Base-by-base conservation (phyloP, 2,329 filamentous ascomycete genomes). In the Aureobasidium sp. region DNA sequence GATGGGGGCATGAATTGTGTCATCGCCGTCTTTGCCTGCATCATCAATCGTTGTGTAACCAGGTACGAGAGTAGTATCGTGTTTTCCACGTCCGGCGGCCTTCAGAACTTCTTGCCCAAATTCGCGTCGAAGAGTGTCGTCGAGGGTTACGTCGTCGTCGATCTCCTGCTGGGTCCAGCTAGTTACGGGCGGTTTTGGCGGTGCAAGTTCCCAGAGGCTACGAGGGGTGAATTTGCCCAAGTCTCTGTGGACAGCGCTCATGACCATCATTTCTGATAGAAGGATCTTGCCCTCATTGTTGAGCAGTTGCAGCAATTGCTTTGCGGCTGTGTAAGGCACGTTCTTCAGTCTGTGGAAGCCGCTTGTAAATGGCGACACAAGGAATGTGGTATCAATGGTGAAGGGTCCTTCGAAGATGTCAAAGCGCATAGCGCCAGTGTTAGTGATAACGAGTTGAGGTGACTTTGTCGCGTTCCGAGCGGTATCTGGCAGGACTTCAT, bases 41-140 rank as follows among this genome's bases (percentile, higher is more conserved):
- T 96, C 93, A 70, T 99, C 94, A 61, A 81, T 81, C 12, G 94
- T 99, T 0, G 90, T 97, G 77, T 97, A 97, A 1, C 94, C 94
- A 0, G 86, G 87, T n/a, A 82, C 79, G 0, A 88, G 76, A 5
- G 59, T 32, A 3, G 37, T 34, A 36, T 65, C 60, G 7, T 47
- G 44, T 12, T 37, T 43, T 6, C 53, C 41, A 9, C 15, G 53
- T 46, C 53, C 52, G 17, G 37, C 36, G 10, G 17, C 29, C 1
- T 27, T 37, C n/a, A 27, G 39, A 6, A 62, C 43, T n/a, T 63
- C 46, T 41, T 64, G 63, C 13, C 32, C 24, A n/a, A 44, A 59
- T 5, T 51, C 39, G 17, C 59, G 63, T 17, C 29, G 15, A 17
- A 47, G n/a, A 3, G 57, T 34, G 3, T 50, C 46, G 36, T 48